These are phyloP conservation scores for Citrus australasica DNA, from an alignment of 345 rosid species.

Conservation along the genomic window DNA sequence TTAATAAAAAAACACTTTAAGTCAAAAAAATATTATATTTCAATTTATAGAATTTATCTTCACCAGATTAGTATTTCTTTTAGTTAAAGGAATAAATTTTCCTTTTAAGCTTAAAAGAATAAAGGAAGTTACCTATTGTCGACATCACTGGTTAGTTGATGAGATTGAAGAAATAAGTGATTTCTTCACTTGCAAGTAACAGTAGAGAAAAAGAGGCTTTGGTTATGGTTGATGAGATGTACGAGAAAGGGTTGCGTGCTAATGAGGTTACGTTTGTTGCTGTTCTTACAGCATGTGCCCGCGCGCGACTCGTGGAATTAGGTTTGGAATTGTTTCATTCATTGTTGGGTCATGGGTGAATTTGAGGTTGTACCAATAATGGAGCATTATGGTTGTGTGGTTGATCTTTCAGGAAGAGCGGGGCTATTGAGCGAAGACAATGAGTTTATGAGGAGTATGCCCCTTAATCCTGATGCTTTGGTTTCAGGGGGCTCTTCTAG, in stretches of 20 bases:
- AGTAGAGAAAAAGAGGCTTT: slow-evolving; percentile 45
- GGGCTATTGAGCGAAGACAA: slow-evolving; percentile 53
- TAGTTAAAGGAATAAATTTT: too few relatives aligned
- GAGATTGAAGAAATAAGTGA: slow-evolving; percentile 13
- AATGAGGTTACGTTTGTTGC: slow-evolving; percentile 59
- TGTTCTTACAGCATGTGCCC: slow-evolving; percentile 63
- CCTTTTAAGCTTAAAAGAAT: too few relatives aligned
- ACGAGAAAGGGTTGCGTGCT: slow-evolving; percentile 25
- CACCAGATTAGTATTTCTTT: too few relatives aligned
- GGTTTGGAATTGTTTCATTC: slow-evolving; percentile 46
- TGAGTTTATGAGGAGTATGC: slow-evolving; percentile 46
- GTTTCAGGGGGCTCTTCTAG: slow-evolving; percentile 55
- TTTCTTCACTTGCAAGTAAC: slow-evolving; percentile 48
- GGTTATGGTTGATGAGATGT: slow-evolving; percentile 54
- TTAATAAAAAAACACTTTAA: too few relatives aligned
- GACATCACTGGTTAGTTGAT: too few relatives aligned
- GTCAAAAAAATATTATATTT: too few relatives aligned
- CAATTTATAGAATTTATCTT: too few relatives aligned
- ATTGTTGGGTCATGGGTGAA: slow-evolving; percentile 12
- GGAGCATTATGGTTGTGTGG: slow-evolving; percentile 73
- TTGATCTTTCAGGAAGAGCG: slow-evolving; percentile 76
- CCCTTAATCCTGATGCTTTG: slow-evolving; percentile 48
- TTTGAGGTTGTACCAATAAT: slow-evolving; percentile 44
- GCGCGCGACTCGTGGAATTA: slow-evolving; percentile 41
- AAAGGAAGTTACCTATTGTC: too few relatives aligned